Conservation (phyloP, 345 rosid genomes). For the Aquilaria yunnanensis region DNA sequence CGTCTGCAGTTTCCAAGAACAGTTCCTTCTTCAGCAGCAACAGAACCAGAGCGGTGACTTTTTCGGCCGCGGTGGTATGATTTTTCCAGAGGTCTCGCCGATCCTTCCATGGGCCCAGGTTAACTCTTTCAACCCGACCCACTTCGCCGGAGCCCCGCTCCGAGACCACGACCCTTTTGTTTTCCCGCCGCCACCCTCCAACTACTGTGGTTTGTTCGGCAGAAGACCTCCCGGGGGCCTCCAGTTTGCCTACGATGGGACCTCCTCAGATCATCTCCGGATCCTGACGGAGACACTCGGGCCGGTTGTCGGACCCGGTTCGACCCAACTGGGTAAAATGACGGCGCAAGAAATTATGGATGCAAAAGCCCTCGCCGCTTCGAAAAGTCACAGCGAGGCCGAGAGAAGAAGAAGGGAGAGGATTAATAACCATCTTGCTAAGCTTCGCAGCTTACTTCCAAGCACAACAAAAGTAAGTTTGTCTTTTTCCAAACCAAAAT, state of each 20-base stretch:
- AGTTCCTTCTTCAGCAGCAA: constrained; percentile 38
- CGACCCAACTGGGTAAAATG: constrained; percentile 79
- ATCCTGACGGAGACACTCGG: constrained; percentile 81
- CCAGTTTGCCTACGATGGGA: constrained; percentile 66
- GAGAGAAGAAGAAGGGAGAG: constrained; percentile 95
- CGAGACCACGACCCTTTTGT: constrained; percentile 61
- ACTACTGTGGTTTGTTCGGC: constrained; percentile 60
- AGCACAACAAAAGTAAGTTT: constrained; percentile 94
- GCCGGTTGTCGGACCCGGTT: constrained; percentile 50
- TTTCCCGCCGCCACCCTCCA: constrained; percentile 52
- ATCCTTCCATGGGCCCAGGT: constrained; percentile 50
- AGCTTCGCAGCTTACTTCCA: constrained; percentile 89
- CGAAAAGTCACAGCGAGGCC: constrained; percentile 96
- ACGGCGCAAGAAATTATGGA: constrained; percentile 98
- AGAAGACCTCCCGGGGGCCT: constrained; percentile 49
- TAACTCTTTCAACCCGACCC: constrained; percentile 26
- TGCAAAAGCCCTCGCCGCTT: constrained; percentile 99
- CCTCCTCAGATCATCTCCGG: constrained; percentile 62
- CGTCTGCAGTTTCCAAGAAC: constrained; percentile 56
- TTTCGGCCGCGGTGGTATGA: constrained; percentile 34
- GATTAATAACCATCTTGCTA: constrained; percentile 94
- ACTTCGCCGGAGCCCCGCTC: constrained; percentile 25
- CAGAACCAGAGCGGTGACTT: constrained; percentile 28
- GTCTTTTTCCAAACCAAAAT: constrained; percentile 14
- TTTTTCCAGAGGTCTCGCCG: constrained; percentile 56